Evolutionary conservation across 768 basidiomycete species (phyloP), one percentile per base, ranked within the genome.

Genomic region (Chlorophyllum brunneum): DNA sequence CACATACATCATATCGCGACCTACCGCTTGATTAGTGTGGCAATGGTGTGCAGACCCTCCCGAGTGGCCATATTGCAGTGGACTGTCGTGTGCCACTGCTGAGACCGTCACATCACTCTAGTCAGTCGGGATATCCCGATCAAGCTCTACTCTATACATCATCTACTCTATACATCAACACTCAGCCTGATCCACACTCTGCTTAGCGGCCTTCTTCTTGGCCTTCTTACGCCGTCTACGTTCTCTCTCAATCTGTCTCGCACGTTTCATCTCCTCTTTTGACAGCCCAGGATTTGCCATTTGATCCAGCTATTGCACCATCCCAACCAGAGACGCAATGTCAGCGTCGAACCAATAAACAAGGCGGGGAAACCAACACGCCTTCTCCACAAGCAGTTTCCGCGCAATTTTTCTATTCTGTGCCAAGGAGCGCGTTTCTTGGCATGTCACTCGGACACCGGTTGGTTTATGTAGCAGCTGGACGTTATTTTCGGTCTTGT

Each of bases 401-500:
- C 93, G 76, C 13, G 94, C 94, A 23, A 86, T 64, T 63, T 80
- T 82, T 58, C 94, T 74, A 62, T 98, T 98, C 58, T 83, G 77
- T 26, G 80, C 71, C 40, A 94, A 69, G 2, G 92, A 94, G 39
- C 94, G 85, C 5, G 93, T 94, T 61, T 91, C 84, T 67, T 98
- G 94, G 63, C 91, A 93, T 3, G 81, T 73, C 11, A 95, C 88
- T 33, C 94, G 83, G 45, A 95, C 76, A 4, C 92, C 90, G 16
- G 90, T 92, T 2, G 94, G 93, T 59, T 83, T 86, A 65, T 98
- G 94, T 34, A 92, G 70, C 24, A 98, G 74, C 63, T 93, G 92
- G 23, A 95, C 93, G 63, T 91, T 88, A 68, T 94, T 85, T 73
- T 86, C 80, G 54, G 91, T 92, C 73, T 97, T 98, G 75, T 98